Evolutionary conservation across 345 rosid species (phyloP).

Genomic region (Toxicodendron radicans): DNA sequence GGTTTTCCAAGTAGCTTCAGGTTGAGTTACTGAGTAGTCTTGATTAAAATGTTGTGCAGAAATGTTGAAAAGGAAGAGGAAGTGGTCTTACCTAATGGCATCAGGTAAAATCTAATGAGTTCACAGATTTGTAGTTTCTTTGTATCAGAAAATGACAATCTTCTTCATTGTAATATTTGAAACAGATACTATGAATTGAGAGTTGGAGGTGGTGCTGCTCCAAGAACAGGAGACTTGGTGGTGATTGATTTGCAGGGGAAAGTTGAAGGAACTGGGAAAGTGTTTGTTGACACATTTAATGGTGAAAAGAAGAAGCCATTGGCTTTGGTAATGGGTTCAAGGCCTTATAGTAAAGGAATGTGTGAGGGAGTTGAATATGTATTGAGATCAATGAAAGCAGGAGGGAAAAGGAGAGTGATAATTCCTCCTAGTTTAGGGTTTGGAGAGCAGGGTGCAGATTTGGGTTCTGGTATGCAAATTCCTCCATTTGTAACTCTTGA

Average conservation of each 20-base stretch:
- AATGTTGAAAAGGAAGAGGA: constrained; percentile 72
- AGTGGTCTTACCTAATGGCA: constrained; percentile 74
- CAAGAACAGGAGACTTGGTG: constrained; percentile 75
- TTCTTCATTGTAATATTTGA: not conserved
- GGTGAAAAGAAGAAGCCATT: constrained; percentile 52
- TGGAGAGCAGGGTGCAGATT: constrained; percentile 69
- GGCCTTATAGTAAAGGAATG: constrained; percentile 76
- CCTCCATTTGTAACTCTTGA: constrained; percentile 70
- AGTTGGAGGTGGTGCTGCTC: constrained; percentile 82
- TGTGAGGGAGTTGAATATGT: constrained; percentile 78
- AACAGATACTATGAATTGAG: constrained; percentile 78
- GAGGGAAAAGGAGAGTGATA: constrained; percentile 79
- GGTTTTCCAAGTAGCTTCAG: no score
- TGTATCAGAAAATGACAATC: not conserved
- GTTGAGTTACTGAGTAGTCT: no score
- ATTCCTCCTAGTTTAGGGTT: constrained; percentile 73
- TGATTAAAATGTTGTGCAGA: constrained; percentile 34
- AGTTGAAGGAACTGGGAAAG: constrained; percentile 57
- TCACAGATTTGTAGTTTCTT: no score
- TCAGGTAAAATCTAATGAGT: constrained; percentile 45
- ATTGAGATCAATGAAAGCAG: constrained; percentile 77
- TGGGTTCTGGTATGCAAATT: constrained; percentile 63
- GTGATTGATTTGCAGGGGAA: constrained; percentile 76
- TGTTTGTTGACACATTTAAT: constrained; percentile 66
- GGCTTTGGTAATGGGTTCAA: constrained; percentile 77